Percentiles rank a stretch among this genome's conserved stretches.
Conservation (phyloP, 192 early-diverging fungal species). For the Dimargaris verticillata region DNA sequence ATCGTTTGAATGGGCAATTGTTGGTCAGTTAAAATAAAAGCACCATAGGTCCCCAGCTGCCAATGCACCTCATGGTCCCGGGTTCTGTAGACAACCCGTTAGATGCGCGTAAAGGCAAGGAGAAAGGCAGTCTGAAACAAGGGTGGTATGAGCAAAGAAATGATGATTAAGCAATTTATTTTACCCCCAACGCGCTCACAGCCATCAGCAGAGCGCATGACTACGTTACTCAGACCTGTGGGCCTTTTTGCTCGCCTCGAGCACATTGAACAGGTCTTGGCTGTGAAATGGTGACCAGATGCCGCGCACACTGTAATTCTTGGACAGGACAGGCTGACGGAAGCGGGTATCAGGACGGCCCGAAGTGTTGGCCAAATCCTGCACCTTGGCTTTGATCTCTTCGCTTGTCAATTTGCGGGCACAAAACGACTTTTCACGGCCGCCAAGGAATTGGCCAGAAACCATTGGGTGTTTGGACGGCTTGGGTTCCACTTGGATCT, state of each 20-base stretch:
- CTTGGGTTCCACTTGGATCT: constrained; percentile 54
- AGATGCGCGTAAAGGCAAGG: too few species aligned
- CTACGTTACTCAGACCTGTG: too few species aligned
- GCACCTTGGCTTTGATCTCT: constrained; percentile 43
- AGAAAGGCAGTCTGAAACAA: too few species aligned
- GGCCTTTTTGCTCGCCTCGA: background rate
- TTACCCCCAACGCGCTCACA: too few species aligned
- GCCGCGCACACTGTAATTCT: constrained; percentile 60
- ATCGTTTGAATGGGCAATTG: too few species aligned
- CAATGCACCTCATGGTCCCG: too few species aligned
- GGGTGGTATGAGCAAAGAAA: too few species aligned
- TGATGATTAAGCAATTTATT: too few species aligned
- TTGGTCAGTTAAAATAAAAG: too few species aligned
- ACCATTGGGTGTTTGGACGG: constrained; percentile 58
- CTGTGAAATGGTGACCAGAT: constrained; percentile 73
- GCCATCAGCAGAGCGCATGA: too few species aligned
- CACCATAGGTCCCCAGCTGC: too few species aligned
- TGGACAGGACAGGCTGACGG: constrained; percentile 58
- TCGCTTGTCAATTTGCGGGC: constrained; percentile 38
- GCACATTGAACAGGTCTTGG: constrained; percentile 38
- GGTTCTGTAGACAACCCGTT: too few species aligned
- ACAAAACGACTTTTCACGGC: constrained; percentile 43
- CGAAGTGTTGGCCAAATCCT: constrained; percentile 43
- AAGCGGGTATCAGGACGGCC: constrained; percentile 38
- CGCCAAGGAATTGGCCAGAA: constrained; percentile 40